A percentile compares a stretch with the other conserved stretches of the same genome.
phyloP scores from a whole-genome alignment of 805 yeast species.

The Pichia sporocuriosa region DNA sequence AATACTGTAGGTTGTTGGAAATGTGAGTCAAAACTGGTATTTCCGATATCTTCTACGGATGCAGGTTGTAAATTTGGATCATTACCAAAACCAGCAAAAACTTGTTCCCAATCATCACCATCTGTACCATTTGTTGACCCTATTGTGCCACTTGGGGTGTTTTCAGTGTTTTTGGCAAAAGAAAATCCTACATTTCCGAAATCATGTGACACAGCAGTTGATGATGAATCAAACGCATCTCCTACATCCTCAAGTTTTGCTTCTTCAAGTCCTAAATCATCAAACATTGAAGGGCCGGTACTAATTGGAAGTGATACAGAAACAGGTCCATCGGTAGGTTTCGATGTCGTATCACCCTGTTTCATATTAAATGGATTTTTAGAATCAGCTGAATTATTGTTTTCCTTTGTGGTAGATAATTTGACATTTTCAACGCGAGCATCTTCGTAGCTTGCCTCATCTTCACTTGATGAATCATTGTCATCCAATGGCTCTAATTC shows the following conservation, averaged over 20 bases:
- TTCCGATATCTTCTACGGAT: slow-evolving; percentile 11
- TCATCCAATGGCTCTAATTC: slow-evolving; percentile 9
- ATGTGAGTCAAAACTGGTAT: slow-evolving; percentile 6
- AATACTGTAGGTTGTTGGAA: slow-evolving; percentile 18
- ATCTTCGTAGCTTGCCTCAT: slow-evolving; percentile 12
- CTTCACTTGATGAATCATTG: slow-evolving; percentile 11
- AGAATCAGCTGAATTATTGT: neutral
- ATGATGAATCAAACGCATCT: slow-evolving; percentile 18
- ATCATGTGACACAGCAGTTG: no score
- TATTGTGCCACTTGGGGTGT: slow-evolving; percentile 1
- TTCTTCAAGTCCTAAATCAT: slow-evolving; percentile 32
- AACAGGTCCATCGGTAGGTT: no score
- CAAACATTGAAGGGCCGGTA: slow-evolving; percentile 22
- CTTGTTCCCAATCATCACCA: slow-evolving; percentile 87
- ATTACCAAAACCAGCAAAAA: slow-evolving; percentile 84
- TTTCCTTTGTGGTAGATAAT: slow-evolving; percentile 1
- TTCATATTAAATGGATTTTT: slow-evolving; percentile 12
- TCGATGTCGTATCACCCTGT: slow-evolving; percentile 13
- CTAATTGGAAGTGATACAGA: slow-evolving; percentile 1
- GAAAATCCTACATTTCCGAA: slow-evolving; percentile 21
- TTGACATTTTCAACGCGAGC: slow-evolving; percentile 13
- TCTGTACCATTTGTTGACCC: slow-evolving; percentile 28
- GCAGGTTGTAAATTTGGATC: slow-evolving; percentile 25
- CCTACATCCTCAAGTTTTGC: slow-evolving; percentile 22
- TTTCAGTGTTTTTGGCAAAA: slow-evolving; percentile 13